Evolutionary conservation across 163 green algal genomes (phyloP).

Genomic region (Trebouxiophyceae sp.): DNA sequence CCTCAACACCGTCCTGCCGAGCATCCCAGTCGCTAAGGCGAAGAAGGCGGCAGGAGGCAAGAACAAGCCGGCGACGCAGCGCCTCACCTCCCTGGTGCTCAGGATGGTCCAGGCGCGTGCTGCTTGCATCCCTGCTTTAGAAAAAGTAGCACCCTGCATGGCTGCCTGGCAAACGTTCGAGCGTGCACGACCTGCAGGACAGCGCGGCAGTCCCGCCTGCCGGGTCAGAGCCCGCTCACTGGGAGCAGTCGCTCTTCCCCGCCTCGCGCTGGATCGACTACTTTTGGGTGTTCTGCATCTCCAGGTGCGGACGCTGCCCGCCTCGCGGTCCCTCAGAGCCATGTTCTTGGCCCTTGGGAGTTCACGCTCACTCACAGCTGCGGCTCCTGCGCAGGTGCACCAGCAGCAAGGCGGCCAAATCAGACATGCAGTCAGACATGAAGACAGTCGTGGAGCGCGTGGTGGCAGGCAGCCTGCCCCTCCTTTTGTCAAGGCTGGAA

Average conservation of each 20-base stretch:
- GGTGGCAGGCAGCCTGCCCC: neutral
- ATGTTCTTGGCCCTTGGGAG: too few relatives aligned
- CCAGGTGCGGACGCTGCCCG: neutral
- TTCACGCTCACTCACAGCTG: neutral
- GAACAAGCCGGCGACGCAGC: neutral
- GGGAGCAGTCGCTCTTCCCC: neutral
- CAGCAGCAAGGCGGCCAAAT: neutral
- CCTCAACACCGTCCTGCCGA: neutral
- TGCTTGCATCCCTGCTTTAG: neutral
- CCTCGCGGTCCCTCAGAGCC: neutral
- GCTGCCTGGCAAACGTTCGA: neutral
- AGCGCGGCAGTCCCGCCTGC: neutral
- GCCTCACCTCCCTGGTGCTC: neutral
- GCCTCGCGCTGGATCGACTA: neutral
- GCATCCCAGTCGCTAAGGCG: neutral
- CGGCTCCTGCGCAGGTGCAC: neutral
- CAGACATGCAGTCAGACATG: neutral
- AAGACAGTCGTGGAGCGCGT: neutral
- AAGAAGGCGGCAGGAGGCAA: neutral
- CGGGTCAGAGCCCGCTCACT: neutral
- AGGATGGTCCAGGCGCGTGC: neutral
- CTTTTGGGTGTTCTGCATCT: neutral
- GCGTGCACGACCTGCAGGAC: neutral
- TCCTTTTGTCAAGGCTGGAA: neutral
- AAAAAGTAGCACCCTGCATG: neutral